Conservation (phyloP, 148 eudicot genomes). For the Mesembryanthemum crystallinum region DNA sequence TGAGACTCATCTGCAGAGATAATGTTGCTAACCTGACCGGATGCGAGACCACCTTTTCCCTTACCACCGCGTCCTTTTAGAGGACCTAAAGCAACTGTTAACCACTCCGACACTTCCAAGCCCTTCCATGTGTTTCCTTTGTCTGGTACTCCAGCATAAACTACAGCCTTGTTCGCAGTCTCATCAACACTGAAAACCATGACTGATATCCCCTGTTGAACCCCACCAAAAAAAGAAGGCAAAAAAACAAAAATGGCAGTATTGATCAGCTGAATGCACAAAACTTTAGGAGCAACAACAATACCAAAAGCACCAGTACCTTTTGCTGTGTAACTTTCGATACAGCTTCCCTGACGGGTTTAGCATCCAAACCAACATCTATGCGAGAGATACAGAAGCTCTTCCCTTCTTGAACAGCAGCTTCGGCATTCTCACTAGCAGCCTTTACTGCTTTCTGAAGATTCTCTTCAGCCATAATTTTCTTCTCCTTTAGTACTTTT, state of each 20-base stretch:
- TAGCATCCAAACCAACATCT: slow-evolving; percentile 74
- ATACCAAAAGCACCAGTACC: slow-evolving; percentile 36
- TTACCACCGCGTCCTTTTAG: slow-evolving; percentile 77
- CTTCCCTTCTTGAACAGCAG: slow-evolving; percentile 67
- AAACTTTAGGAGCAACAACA: not conserved
- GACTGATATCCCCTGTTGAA: slow-evolving; percentile 61
- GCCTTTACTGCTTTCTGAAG: slow-evolving; percentile 63
- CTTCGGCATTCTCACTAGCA: slow-evolving; percentile 66
- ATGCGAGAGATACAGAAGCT: slow-evolving; percentile 63
- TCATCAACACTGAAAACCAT: slow-evolving; percentile 86
- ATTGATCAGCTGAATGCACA: not conserved
- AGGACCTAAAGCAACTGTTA: slow-evolving; percentile 57
- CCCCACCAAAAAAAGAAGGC: not conserved
- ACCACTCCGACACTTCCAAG: slow-evolving; percentile 75
- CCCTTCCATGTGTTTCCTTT: slow-evolving; percentile 67
- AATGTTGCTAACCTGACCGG: slow-evolving; percentile 69
- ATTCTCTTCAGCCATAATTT: slow-evolving; percentile 73
- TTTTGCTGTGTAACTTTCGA: slow-evolving; percentile 73
- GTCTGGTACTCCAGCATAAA: slow-evolving; percentile 89
- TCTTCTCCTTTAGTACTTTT: slow-evolving; percentile 66
- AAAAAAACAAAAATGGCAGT: not conserved
- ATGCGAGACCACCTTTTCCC: slow-evolving; percentile 86
- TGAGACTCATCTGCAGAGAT: not conserved
- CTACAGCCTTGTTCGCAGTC: slow-evolving; percentile 68
- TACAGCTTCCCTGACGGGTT: slow-evolving; percentile 83